These are phyloP conservation scores for Botrytis hyacinthi DNA, from an alignment of 2,329 filamentous ascomycete genomes.

Conservation along the genomic window DNA sequence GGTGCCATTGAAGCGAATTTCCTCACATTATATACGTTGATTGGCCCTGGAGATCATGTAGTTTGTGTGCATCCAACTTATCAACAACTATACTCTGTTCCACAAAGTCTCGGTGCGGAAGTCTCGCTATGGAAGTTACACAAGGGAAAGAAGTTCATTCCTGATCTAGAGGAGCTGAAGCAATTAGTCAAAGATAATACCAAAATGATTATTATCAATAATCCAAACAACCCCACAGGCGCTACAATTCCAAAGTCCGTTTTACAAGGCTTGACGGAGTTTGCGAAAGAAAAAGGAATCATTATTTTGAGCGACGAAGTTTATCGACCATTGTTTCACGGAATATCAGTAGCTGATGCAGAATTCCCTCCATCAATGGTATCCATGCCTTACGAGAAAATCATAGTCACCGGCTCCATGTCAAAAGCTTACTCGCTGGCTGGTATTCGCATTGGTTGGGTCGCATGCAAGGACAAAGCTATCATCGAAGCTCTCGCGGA, in stretches of 20 bases:
- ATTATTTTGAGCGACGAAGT: constrained; percentile 76
- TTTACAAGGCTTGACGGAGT: constrained; percentile 58
- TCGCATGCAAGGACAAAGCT: constrained; percentile 61
- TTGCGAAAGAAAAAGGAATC: constrained; percentile 63
- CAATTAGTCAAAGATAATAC: constrained; percentile 64
- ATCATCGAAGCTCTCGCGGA: constrained; percentile 63
- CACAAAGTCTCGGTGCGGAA: constrained; percentile 70
- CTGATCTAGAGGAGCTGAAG: constrained; percentile 65
- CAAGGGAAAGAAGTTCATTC: constrained; percentile 62
- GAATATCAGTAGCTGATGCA: constrained; percentile 33
- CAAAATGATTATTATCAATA: constrained; percentile 69
- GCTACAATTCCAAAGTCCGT: constrained; percentile 61
- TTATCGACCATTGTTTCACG: constrained; percentile 78
- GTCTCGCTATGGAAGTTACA: constrained; percentile 74
- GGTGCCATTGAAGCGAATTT: constrained; percentile 87
- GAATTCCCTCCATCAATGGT: constrained; percentile 66
- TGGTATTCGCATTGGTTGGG: constrained; percentile 80
- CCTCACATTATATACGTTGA: constrained; percentile 68
- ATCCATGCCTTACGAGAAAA: constrained; percentile 68
- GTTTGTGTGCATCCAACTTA: constrained; percentile 86
- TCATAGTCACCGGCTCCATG: constrained; percentile 74
- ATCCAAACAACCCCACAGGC: constrained; percentile 82
- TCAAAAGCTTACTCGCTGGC: constrained; percentile 84
- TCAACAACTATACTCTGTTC: constrained; percentile 77
- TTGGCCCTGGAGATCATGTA: constrained; percentile 76